Percentiles rank a stretch among this genome's conserved stretches.
These are phyloP conservation scores for Lathyrus oleraceus DNA, from an alignment of 306 rosid species.

Conservation along the genomic window DNA sequence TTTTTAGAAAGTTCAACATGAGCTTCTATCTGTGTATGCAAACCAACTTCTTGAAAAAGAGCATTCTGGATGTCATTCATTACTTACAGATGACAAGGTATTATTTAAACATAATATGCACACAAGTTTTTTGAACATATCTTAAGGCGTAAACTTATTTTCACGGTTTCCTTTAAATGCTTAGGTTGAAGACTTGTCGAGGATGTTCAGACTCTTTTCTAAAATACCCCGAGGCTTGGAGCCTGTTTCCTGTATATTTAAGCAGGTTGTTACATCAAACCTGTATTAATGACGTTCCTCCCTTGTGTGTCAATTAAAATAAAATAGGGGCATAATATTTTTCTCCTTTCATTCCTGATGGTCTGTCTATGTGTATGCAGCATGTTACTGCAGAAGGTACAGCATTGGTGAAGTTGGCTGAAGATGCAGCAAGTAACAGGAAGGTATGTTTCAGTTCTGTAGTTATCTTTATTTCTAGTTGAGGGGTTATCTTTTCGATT, in stretches of 20 bases:
- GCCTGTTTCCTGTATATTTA: constrained; percentile 82
- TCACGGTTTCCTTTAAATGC: constrained; percentile 28
- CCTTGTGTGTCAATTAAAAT: not conserved
- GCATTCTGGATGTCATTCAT: constrained; percentile 90
- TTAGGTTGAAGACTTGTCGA: constrained; percentile 84
- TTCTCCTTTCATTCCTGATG: constrained; percentile 16
- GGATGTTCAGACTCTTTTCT: constrained; percentile 95
- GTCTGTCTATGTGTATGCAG: constrained; percentile 46
- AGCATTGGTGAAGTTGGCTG: constrained; percentile 86
- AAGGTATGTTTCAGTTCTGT: constrained; percentile 54
- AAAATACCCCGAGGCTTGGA: constrained; percentile 87
- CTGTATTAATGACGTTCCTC: constrained; percentile 15
- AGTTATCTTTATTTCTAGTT: constrained; percentile 18
- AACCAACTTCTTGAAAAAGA: constrained; percentile 87
- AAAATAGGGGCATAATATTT: not conserved
- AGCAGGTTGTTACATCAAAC: constrained; percentile 58
- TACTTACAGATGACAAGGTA: constrained; percentile 92
- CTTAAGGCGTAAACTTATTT: constrained; percentile 2
- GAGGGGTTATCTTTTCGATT: not conserved
- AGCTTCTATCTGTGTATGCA: constrained; percentile 60
- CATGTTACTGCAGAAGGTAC: constrained; percentile 90
- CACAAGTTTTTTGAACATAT: not conserved
- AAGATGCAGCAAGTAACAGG: constrained; percentile 91
- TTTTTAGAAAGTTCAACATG: constrained; percentile 80
- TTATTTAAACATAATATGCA: not conserved